phyloP scores from a whole-genome alignment of 1,284 basidiomycete species.

The Ganoderma resinaceum region DNA sequence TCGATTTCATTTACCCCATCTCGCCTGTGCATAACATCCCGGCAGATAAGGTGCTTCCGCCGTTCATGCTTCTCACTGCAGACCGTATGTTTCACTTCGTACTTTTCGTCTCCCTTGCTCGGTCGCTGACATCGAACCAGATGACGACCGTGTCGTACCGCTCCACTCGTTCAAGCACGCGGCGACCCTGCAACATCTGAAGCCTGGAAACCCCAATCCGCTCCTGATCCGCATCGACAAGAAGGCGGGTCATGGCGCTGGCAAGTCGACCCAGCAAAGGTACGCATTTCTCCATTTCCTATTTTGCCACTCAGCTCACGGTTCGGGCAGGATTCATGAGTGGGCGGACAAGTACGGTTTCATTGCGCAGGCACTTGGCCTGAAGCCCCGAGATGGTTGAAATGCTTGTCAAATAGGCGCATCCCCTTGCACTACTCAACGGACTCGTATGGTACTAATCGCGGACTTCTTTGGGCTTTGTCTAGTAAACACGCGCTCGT shows the following conservation, averaged over 20 bases:
- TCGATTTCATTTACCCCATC: conserved; percentile 83
- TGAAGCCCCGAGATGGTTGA: conserved; percentile 33
- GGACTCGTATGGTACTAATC: conserved; percentile 8
- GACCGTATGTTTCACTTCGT: conserved; percentile 62
- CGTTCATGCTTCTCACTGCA: conserved; percentile 75
- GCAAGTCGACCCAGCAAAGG: conserved; percentile 81
- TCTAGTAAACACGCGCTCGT: not conserved
- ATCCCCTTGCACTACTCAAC: not conserved
- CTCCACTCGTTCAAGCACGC: conserved; percentile 84
- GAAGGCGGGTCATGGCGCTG: conserved; percentile 83
- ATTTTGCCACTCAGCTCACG: not conserved
- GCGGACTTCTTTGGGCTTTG: conserved; percentile 1
- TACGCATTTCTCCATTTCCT: conserved; percentile 36
- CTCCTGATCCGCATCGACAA: conserved; percentile 79
- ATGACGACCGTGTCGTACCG: conserved; percentile 85
- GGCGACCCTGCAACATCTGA: conserved; percentile 72
- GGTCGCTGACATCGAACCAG: conserved; percentile 43
- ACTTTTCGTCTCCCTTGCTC: not conserved
- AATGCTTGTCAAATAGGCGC: not conserved
- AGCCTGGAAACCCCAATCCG: conserved; percentile 71
- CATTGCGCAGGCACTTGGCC: conserved; percentile 69
- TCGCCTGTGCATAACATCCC: conserved; percentile 83
- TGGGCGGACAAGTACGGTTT: conserved; percentile 81
- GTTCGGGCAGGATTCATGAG: conserved; percentile 66
- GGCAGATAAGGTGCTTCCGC: conserved; percentile 65